These are phyloP conservation scores for Oldenlandia corymbosa DNA, from an alignment of 257 asterid species.

Conservation along the genomic window DNA sequence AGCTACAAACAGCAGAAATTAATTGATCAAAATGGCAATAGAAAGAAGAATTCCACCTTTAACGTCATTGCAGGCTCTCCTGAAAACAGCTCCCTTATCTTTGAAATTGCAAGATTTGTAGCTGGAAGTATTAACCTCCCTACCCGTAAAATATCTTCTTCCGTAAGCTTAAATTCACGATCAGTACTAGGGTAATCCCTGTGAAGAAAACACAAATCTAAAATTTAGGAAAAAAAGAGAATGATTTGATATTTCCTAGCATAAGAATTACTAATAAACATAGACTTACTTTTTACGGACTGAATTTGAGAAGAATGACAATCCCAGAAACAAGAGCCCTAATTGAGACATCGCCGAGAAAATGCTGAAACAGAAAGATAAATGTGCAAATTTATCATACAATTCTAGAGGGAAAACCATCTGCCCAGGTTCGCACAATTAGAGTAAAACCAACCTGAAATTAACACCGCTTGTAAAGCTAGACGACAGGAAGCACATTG, in stretches of 20 bases:
- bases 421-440: not conserved
- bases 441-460: constrained; percentile 49
- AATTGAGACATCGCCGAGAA: constrained; percentile 71
- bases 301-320: constrained; percentile 69
- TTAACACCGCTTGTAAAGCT: constrained; percentile 58
- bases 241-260: not conserved
- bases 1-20: not conserved
- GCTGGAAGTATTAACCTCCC: constrained; percentile 71
- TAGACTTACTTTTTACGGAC: constrained; percentile 60
- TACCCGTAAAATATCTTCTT: constrained; percentile 60
- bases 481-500: constrained; percentile 75
- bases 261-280: not conserved
- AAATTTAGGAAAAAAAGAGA: not conserved
- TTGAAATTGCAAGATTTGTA: constrained; percentile 60
- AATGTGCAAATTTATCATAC: not conserved
- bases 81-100: constrained; percentile 58
- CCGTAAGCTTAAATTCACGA: constrained; percentile 53
- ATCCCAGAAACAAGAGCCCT: constrained; percentile 63
- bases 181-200: constrained; percentile 40
- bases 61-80: constrained; percentile 94
- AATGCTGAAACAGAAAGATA: constrained; percentile 42
- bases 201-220: constrained; percentile 17
- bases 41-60: constrained; percentile 35
- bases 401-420: not conserved
- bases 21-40: not conserved